A percentile compares a stretch with the other conserved stretches of the same genome.
Evolutionary conservation across 2,329 filamentous ascomycete species (phyloP).

Genomic region (Plenodomus biglobosus): DNA sequence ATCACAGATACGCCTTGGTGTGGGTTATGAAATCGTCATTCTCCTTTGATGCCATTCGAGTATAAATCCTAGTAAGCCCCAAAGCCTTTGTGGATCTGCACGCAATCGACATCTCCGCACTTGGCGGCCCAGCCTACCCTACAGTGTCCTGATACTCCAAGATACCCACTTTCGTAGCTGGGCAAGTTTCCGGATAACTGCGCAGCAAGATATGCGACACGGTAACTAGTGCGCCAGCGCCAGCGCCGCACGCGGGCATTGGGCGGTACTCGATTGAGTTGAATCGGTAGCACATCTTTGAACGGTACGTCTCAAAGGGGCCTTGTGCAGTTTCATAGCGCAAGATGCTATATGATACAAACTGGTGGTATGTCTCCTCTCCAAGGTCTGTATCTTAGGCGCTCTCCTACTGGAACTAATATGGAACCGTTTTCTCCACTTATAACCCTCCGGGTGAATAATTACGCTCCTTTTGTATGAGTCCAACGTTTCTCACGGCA

Average conservation of each 20-base stretch:
- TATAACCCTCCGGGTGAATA: slow-evolving; percentile 24
- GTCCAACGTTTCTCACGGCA: slow-evolving; percentile 17
- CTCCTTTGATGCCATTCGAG: slow-evolving; percentile 14
- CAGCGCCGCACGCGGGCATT: slow-evolving; percentile 37
- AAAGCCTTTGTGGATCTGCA: slow-evolving; percentile 3
- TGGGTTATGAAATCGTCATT: slow-evolving; percentile 1
- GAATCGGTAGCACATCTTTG: not conserved
- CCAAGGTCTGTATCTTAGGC: slow-evolving; percentile 19
- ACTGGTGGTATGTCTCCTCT: not conserved
- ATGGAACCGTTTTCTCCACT: slow-evolving; percentile 4
- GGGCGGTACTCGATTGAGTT: slow-evolving; percentile 21
- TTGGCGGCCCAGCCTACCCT: slow-evolving; percentile 7
- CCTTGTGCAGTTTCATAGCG: not conserved
- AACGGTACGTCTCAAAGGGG: not conserved
- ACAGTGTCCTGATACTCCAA: slow-evolving; percentile 12
- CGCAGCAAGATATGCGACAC: slow-evolving; percentile 30
- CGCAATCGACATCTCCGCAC: slow-evolving; percentile 2
- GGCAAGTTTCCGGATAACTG: slow-evolving; percentile 24
- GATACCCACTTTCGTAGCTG: slow-evolving; percentile 29
- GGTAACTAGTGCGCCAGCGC: slow-evolving; percentile 30
- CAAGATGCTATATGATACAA: not conserved
- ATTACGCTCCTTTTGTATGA: slow-evolving; percentile 19
- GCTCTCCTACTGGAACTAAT: not conserved
- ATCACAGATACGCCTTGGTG: not conserved
- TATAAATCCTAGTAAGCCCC: slow-evolving; percentile 7